phyloP scores from a whole-genome alignment of 441 rosid genomes.

The Pelargonium citronellum region DNA sequence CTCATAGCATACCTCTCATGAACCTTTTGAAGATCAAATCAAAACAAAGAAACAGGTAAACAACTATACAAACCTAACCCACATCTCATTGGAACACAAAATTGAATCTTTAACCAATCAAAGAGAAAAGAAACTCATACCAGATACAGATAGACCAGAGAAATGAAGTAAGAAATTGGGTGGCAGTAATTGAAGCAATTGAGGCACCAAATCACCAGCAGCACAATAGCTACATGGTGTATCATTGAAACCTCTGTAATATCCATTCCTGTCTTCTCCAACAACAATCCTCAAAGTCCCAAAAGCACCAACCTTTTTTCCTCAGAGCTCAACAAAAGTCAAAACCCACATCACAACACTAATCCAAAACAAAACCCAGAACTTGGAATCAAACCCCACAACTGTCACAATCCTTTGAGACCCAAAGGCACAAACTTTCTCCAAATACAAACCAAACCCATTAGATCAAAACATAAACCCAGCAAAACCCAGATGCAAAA shows the following conservation, averaged over 20 bases:
- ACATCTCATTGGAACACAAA: neutral
- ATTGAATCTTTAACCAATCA: neutral
- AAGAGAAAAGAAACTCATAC: slow-evolving; percentile 31
- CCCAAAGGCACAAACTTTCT: neutral
- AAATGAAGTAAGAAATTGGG: slow-evolving; percentile 19
- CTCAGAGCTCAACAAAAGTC: too few species aligned
- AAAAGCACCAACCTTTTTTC: neutral
- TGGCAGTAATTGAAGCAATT: slow-evolving; percentile 15
- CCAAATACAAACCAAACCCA: neutral
- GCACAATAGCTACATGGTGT: slow-evolving; percentile 26
- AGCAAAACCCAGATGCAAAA: neutral
- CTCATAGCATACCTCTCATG: slow-evolving; percentile 62
- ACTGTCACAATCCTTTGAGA: neutral
- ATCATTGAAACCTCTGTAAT: slow-evolving; percentile 23
- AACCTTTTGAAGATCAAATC: slow-evolving; percentile 35
- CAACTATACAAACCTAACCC: slow-evolving; percentile 7
- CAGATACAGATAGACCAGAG: slow-evolving; percentile 52
- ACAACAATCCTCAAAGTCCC: neutral
- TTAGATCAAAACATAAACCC: neutral
- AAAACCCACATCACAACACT: neutral
- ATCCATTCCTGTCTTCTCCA: slow-evolving; percentile 2
- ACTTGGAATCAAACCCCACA: neutral
- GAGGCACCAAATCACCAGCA: slow-evolving; percentile 22
- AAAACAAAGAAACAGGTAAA: neutral
- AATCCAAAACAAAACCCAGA: neutral